A percentile compares a stretch with the other conserved stretches of the same genome.
These are phyloP conservation scores for Exophiala sp. DNA, from an alignment of 2,329 filamentous ascomycete genomes.

Conservation along the genomic window DNA sequence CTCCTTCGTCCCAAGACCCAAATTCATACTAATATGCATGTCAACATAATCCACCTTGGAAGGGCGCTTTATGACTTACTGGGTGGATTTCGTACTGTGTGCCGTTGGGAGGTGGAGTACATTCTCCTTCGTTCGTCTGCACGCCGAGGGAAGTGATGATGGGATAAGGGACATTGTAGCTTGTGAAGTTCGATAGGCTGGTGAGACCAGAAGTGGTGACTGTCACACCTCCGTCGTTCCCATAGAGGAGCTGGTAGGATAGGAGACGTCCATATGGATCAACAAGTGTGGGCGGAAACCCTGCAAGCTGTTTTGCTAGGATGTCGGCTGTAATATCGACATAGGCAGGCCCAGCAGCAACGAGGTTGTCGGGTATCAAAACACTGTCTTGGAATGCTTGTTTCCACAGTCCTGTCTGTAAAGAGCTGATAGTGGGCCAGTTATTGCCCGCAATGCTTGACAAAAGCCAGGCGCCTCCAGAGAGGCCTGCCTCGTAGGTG, in stretches of 20 bases:
- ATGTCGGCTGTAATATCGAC: conserved; percentile 34
- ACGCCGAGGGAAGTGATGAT: conserved; percentile 41
- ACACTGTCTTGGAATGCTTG: conserved; percentile 38
- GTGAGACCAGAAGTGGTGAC: conserved; percentile 36
- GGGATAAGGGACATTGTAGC: conserved; percentile 42
- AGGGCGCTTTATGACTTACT: not conserved
- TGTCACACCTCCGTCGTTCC: conserved; percentile 34
- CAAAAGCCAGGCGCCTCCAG: conserved; percentile 48
- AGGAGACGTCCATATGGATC: conserved; percentile 42
- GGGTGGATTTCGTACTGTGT: not conserved
- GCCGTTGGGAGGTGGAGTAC: not conserved
- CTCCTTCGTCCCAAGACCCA: conserved; percentile 60
- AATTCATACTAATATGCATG: conserved; percentile 56
- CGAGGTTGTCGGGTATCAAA: conserved; percentile 34
- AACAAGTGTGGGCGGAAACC: conserved; percentile 40
- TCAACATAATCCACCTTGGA: no score
- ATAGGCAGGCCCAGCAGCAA: conserved; percentile 30
- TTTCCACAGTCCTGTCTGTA: conserved; percentile 42
- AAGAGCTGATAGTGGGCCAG: conserved; percentile 42
- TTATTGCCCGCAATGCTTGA: conserved; percentile 46
- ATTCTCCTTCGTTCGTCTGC: not conserved
- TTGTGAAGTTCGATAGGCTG: conserved; percentile 39
- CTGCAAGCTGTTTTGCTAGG: conserved; percentile 36
- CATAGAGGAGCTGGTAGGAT: conserved; percentile 39
- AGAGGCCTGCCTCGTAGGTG: conserved; percentile 47